These are phyloP conservation scores for Lentinula sp. DNA, from an alignment of 768 basidiomycete genomes.

Conservation along the genomic window DNA sequence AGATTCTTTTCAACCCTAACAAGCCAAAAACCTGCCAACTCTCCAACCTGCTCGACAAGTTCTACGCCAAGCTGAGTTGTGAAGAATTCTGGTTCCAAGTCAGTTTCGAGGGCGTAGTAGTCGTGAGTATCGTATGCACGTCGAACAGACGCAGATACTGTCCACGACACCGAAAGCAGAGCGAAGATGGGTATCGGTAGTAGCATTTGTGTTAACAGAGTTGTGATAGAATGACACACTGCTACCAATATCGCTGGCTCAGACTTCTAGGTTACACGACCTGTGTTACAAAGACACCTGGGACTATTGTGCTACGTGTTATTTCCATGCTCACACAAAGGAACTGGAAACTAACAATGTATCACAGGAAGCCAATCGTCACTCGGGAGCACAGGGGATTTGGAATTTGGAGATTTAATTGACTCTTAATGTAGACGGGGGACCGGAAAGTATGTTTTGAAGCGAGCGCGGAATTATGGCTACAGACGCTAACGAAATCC, in stretches of 20 bases:
- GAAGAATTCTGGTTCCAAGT: conserved; percentile 36
- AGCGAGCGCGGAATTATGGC: no score
- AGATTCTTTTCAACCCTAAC: conserved; percentile 50
- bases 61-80: conserved; percentile 65
- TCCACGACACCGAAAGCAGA: neutral
- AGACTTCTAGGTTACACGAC: neutral
- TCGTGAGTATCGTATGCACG: conserved; percentile 51
- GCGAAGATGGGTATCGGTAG: neutral
- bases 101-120: conserved; percentile 79
- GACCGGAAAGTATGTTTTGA: no score
- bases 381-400: neutral
- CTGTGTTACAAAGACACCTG: neutral
- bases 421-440: no score
- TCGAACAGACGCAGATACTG: neutral
- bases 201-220: neutral
- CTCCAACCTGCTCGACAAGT: conserved; percentile 82
- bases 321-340: neutral
- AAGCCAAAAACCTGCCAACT: conserved; percentile 81
- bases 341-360: neutral
- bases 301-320: neutral
- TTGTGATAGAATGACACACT: no score
- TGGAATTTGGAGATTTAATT: no score
- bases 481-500: no score
- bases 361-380: neutral
- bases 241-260: neutral